Evolutionary conservation across 2,329 filamentous ascomycete species (phyloP), one percentile per base, ranked within the genome.

Genomic region (Pseudogymnoascus sp.): DNA sequence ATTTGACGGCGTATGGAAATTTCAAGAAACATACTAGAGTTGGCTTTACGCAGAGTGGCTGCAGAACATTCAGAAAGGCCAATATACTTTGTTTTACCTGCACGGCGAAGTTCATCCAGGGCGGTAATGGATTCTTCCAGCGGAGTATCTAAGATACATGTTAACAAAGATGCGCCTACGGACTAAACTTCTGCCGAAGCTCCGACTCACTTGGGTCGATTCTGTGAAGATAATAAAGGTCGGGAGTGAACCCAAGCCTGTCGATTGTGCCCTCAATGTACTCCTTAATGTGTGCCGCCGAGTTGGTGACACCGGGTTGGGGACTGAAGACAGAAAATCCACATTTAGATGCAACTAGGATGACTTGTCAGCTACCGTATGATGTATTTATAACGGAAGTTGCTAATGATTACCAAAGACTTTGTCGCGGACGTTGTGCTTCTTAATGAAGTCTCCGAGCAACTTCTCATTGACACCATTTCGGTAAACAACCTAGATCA

Each of bases 191-290:
- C 37, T 16, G 4, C 6, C 6, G 14, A 39, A 39, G 37, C 14
- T 39, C n/a, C 6, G 37, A 39, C 37, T 39, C 37, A 43, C 39
- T 19, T 43, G 67, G 65, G 54, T 79, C 75, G 31, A 77, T 67
- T 1, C 77, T 75, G 66, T 78, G 77, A 10, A 72, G 63, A 61
- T 78, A 77, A 64, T 75, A 78, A 4, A 79, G 65, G 62, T 79
- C 77, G 19, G 39, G 39, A 10, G 39, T 11, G 7, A 43, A 43
- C n/a, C 80, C 79, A 0, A 81, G 74, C 66, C 80, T 70, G 63
- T 81, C 76, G 48, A 81, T 81, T 0, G 79, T 80, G 10, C 79
- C 79, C 3, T 81, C 78, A 25, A 81, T 80, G 65, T 81, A 81
- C 41, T 73, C 63, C 67, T 78, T 77, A 67, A 81, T 81, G 57